These are phyloP conservation scores for Lachnellula arida DNA, from an alignment of 2,329 filamentous ascomycete species.

Conservation along the genomic window DNA sequence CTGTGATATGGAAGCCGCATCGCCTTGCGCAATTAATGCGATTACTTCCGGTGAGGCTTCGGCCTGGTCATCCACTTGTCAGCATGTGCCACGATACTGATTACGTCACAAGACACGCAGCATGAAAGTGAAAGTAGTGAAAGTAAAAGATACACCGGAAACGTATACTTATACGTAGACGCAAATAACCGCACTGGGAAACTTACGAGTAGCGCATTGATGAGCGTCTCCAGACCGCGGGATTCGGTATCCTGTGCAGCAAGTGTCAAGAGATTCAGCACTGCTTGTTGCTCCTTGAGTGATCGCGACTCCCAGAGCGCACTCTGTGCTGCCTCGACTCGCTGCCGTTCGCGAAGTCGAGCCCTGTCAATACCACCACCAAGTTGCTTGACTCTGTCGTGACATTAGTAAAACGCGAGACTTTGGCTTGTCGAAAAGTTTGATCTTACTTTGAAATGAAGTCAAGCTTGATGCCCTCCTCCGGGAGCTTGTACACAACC, in stretches of 20 bases:
- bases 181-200: not conserved
- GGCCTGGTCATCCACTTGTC: slow-evolving; percentile 31
- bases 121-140: slow-evolving; percentile 1
- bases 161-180: no score
- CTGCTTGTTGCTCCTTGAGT: slow-evolving; percentile 60
- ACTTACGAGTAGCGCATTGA: slow-evolving; percentile 60
- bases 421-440: not conserved
- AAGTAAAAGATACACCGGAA: no score
- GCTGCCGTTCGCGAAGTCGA: slow-evolving; percentile 10
- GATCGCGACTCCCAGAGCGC: slow-evolving; percentile 17
- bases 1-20: slow-evolving; percentile 15
- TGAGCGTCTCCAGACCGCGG: slow-evolving; percentile 40
- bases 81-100: slow-evolving; percentile 16
- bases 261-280: slow-evolving; percentile 58
- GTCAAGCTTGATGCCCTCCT: slow-evolving; percentile 62
- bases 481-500: slow-evolving; percentile 59
- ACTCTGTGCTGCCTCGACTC: slow-evolving; percentile 8
- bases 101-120: slow-evolving; percentile 24
- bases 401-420: slow-evolving; percentile 10
- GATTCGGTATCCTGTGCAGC: slow-evolving; percentile 46
- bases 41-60: slow-evolving; percentile 40
- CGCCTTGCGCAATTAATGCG: slow-evolving; percentile 31
- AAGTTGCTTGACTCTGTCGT: slow-evolving; percentile 17
- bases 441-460: slow-evolving; percentile 60
- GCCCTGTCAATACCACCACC: slow-evolving; percentile 6